These are phyloP conservation scores for Melastoma malabathricum DNA, from an alignment of 345 rosid genomes.

Conservation along the genomic window DNA sequence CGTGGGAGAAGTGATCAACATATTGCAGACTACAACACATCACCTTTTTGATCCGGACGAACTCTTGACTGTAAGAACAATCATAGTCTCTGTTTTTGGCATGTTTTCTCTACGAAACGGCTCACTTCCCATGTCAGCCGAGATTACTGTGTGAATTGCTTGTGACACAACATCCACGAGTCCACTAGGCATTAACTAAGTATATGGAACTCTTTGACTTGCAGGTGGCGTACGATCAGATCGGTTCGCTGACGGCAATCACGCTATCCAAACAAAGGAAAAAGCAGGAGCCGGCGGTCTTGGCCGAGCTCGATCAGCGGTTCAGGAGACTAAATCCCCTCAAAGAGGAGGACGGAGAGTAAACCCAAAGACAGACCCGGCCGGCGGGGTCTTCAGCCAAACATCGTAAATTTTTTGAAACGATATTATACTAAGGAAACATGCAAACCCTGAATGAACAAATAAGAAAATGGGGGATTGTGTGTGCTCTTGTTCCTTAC, in stretches of 20 bases:
- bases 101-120: neutral
- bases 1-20: conserved; percentile 80
- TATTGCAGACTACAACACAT: conserved; percentile 77
- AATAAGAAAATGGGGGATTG: no score
- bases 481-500: no score
- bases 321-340: conserved; percentile 67
- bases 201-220: no score
- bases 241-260: conserved; percentile 88
- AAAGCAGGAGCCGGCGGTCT: conserved; percentile 92
- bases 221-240: conserved; percentile 12
- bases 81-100: conserved; percentile 1
- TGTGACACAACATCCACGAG: no score
- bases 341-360: conserved; percentile 34
- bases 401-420: no score
- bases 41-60: conserved; percentile 99
- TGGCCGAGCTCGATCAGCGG: conserved; percentile 97
- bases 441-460: no score
- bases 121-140: no score
- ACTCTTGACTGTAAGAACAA: conserved; percentile 49
- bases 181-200: no score
- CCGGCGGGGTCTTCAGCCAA: no score
- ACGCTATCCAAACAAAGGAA: conserved; percentile 91
- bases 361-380: no score
- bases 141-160: neutral
- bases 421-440: no score